Percentiles rank a stretch among this genome's conserved stretches.
These are phyloP conservation scores for Talaromyces sp. DNA, from an alignment of 2,329 filamentous ascomycete genomes.

Conservation along the genomic window DNA sequence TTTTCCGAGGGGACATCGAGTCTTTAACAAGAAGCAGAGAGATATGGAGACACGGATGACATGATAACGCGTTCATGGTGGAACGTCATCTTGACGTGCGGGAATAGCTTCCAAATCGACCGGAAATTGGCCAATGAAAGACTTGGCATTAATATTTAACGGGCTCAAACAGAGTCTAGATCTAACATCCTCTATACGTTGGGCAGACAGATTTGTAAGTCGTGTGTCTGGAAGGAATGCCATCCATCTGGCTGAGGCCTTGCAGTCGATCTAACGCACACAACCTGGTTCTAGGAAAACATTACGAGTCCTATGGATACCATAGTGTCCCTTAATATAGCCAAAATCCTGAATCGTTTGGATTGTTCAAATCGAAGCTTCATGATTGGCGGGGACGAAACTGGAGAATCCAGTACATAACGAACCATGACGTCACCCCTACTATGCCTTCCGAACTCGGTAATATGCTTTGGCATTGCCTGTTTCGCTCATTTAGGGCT, in stretches of 20 bases:
- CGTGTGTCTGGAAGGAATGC: background rate
- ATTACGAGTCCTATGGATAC: background rate
- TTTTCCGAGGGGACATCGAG: background rate
- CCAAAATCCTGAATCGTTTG: background rate
- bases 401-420: background rate
- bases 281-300: background rate
- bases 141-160: background rate
- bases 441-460: background rate
- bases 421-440: background rate
- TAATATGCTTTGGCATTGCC: background rate
- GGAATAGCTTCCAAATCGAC: background rate
- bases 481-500: background rate
- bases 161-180: background rate
- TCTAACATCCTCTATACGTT: background rate
- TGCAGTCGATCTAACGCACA: background rate
- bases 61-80: background rate
- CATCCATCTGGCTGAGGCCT: background rate
- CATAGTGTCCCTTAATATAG: background rate
- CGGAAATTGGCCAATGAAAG: background rate
- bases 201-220: background rate
- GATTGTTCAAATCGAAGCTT: background rate
- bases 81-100: constrained; percentile 7
- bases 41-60: background rate
- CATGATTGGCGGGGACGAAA: background rate
- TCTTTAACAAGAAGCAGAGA: background rate